phyloP scores from a whole-genome alignment of 208 protist species.

The Crithidia expoeki region DNA sequence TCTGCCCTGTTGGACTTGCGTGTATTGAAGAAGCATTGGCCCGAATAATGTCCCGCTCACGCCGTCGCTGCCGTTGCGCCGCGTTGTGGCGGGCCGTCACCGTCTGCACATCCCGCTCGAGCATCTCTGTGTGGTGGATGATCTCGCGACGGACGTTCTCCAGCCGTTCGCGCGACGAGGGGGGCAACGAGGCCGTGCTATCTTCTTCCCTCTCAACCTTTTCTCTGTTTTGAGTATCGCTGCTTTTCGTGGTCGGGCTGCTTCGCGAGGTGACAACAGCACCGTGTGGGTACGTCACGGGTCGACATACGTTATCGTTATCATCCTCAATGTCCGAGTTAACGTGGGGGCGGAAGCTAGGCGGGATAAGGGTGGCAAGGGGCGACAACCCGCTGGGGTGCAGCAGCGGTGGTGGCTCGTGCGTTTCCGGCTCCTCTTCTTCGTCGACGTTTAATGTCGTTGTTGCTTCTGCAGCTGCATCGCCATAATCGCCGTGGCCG shows the following conservation, averaged over 20 bases:
- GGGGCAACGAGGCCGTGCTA: neutral
- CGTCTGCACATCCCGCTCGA: constrained; percentile 30
- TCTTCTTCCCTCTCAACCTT: constrained; percentile 3
- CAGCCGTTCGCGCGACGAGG: constrained; percentile 18
- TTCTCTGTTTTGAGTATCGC: neutral
- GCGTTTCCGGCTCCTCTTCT: too few relatives aligned
- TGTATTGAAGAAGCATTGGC: constrained; percentile 14
- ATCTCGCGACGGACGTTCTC: constrained; percentile 28
- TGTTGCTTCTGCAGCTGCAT: neutral
- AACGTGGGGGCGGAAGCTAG: neutral
- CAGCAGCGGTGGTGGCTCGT: neutral
- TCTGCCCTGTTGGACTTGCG: neutral
- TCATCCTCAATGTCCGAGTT: constrained; percentile 1
- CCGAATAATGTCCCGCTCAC: constrained; percentile 25
- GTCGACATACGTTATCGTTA: neutral
- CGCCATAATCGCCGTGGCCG: neutral
- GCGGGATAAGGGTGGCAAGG: neutral
- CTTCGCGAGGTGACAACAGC: neutral
- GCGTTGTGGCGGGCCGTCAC: constrained; percentile 27
- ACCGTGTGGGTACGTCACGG: constrained; percentile 8
- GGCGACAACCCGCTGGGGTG: neutral
- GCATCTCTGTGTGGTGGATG: constrained; percentile 12
- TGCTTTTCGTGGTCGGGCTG: neutral
- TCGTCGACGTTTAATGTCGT: too few relatives aligned
- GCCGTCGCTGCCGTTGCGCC: constrained; percentile 26